These are phyloP conservation scores for Russula foetens DNA, from an alignment of 768 basidiomycete genomes.

Conservation along the genomic window DNA sequence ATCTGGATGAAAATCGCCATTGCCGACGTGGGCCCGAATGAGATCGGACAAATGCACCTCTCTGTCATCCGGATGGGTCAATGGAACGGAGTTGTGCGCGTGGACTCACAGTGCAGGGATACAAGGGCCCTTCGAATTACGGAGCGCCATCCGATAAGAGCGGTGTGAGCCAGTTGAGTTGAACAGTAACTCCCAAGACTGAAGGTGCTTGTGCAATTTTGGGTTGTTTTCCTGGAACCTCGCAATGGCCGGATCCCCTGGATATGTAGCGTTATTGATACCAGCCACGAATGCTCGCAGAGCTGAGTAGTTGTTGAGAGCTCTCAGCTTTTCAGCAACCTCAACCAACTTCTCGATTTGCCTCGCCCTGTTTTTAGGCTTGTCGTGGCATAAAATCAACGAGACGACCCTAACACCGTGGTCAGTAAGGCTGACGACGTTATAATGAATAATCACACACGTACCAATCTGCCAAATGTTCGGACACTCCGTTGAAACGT, in stretches of 20 bases:
- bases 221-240: constrained; percentile 56
- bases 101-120: constrained; percentile 69
- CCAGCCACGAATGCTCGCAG: constrained; percentile 92
- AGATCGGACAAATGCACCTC: constrained; percentile 90
- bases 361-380: constrained; percentile 60
- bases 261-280: constrained; percentile 74
- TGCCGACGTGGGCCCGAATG: constrained; percentile 79
- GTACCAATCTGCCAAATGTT: constrained; percentile 79
- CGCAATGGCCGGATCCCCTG: constrained; percentile 71
- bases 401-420: constrained; percentile 69
- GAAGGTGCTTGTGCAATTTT: constrained; percentile 68
- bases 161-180: constrained; percentile 76
- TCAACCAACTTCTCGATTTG: constrained; percentile 88
- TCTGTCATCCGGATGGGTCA: constrained; percentile 32
- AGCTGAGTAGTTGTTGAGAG: constrained; percentile 87
- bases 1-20: constrained; percentile 57
- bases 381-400: constrained; percentile 82
- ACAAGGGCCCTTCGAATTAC: constrained; percentile 76
- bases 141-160: constrained; percentile 84
- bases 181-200: constrained; percentile 80
- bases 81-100: constrained; percentile 14
- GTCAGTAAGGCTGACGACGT: constrained; percentile 3
- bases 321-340: constrained; percentile 72
- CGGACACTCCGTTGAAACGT: constrained; percentile 66
- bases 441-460: constrained; percentile 13